Evolutionary conservation across 306 rosid genomes (phyloP).

Genomic region (Castanea sativa): DNA sequence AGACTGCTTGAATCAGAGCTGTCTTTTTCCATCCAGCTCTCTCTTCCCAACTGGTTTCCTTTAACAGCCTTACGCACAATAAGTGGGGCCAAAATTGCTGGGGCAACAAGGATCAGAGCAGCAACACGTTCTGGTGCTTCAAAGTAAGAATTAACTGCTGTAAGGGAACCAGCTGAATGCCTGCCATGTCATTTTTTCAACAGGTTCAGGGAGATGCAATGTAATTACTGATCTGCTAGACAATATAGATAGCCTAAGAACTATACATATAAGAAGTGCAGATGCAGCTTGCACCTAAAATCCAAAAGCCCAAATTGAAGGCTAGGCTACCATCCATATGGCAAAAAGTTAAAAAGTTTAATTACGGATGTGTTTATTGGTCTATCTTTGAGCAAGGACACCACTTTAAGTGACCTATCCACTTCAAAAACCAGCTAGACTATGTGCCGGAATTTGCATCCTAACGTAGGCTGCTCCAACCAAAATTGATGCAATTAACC

Average conservation of each 20-base stretch:
- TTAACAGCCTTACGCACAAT: conserved; percentile 30
- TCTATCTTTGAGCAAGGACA: not conserved
- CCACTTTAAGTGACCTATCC: not conserved
- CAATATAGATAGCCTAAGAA: conserved; percentile 9
- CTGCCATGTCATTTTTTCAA: conserved; percentile 38
- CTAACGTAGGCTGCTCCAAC: not conserved
- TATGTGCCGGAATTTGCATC: not conserved
- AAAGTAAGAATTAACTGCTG: conserved; percentile 76
- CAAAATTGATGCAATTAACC: not conserved
- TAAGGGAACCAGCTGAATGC: conserved; percentile 93
- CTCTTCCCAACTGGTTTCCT: conserved; percentile 31
- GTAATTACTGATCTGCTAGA: conserved; percentile 5
- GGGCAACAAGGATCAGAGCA: conserved; percentile 83
- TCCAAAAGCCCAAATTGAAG: not conserved
- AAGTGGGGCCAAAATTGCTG: conserved; percentile 78
- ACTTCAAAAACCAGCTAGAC: not conserved
- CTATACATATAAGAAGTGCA: not conserved
- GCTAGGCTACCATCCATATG: conserved; percentile 1
- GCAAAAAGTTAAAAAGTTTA: not conserved
- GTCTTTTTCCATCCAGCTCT: conserved; percentile 42
- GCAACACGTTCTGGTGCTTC: conserved; percentile 90
- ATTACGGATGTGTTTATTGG: not conserved
- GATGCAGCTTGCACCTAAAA: conserved; percentile 2
- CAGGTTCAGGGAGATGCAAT: not conserved
- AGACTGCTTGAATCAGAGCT: conserved; percentile 18